Evolutionary conservation across 1,139 yeast genomes (phyloP).

Genomic region (Geotrichum aggregatum): DNA sequence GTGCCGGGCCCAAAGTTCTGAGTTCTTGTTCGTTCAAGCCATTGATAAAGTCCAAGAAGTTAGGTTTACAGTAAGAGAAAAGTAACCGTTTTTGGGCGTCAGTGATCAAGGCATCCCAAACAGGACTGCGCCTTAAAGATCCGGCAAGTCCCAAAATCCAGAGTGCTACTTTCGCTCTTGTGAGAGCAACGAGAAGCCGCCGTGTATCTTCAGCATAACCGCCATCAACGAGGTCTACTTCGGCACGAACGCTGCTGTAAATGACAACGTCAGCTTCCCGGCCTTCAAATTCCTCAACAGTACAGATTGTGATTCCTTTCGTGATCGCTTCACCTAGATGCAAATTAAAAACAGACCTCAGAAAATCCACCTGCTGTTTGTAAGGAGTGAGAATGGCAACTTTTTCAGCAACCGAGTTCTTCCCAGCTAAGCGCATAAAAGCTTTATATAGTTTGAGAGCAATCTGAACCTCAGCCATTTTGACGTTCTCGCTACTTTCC

Average conservation of each 20-base stretch:
- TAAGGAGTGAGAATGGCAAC: constrained; percentile 94
- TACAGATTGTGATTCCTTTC: constrained; percentile 75
- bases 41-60: too few relatives aligned
- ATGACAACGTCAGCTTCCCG: constrained; percentile 92
- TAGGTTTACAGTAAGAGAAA: not conserved
- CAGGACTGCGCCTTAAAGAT: constrained; percentile 49
- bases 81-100: not conserved
- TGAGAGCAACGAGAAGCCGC: constrained; percentile 91
- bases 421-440: not conserved
- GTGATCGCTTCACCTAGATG: constrained; percentile 61
- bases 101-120: constrained; percentile 63
- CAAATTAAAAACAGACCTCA: constrained; percentile 54
- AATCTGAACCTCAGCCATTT: constrained; percentile 5
- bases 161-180: constrained; percentile 85
- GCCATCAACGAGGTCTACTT: constrained; percentile 54
- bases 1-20: not conserved
- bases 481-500: not conserved
- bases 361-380: constrained; percentile 69
- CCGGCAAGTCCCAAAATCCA: constrained; percentile 77
- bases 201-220: constrained; percentile 86
- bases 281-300: constrained; percentile 97
- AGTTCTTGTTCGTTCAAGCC: too few relatives aligned
- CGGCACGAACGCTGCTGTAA: constrained; percentile 91
- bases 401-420: constrained; percentile 55
- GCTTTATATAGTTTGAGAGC: constrained; percentile 53